phyloP scores from a whole-genome alignment of 73 alveolate genomes.

The Paramecium tetraurelia region DNA sequence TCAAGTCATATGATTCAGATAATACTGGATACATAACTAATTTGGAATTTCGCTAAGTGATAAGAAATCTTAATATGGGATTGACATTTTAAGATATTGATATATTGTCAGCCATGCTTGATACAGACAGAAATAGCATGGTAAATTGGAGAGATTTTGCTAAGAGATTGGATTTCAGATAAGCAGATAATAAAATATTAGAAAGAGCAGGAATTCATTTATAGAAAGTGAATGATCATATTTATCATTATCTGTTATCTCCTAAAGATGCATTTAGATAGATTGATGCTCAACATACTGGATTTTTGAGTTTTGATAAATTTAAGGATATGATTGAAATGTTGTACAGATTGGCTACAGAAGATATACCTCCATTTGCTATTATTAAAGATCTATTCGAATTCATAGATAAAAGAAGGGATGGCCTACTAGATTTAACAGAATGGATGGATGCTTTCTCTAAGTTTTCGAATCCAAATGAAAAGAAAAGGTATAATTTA shows the following conservation, averaged over 20 bases:
- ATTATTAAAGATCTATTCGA: conserved; percentile 90
- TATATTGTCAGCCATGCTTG: conserved; percentile 66
- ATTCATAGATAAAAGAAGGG: conserved; percentile 92
- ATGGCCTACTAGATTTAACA: conserved; percentile 87
- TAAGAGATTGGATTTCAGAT: conserved; percentile 70
- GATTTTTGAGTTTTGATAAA: conserved; percentile 70
- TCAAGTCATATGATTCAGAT: conserved; percentile 74
- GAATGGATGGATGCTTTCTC: conserved; percentile 94
- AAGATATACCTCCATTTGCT: conserved; percentile 87
- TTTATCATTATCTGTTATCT: conserved; percentile 75
- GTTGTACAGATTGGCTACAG: conserved; percentile 78
- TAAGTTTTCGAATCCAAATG: conserved; percentile 44
- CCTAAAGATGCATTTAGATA: conserved; percentile 89
- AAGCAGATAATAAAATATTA: conserved; percentile 66
- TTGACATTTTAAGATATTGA: conserved; percentile 81
- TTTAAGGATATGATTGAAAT: conserved; percentile 69
- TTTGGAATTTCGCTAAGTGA: conserved; percentile 85
- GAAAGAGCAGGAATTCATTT: conserved; percentile 74
- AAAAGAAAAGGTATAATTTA: conserved; percentile 58
- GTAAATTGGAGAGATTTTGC: conserved; percentile 83
- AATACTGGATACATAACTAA: conserved; percentile 73
- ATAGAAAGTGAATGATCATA: conserved; percentile 77
- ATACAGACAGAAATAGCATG: conserved; percentile 74
- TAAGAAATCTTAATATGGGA: conserved; percentile 75
- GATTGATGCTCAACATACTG: conserved; percentile 69